Evolutionary conservation across 164 flowering plant species (phyloP).

Genomic region (Stephania japonica): DNA sequence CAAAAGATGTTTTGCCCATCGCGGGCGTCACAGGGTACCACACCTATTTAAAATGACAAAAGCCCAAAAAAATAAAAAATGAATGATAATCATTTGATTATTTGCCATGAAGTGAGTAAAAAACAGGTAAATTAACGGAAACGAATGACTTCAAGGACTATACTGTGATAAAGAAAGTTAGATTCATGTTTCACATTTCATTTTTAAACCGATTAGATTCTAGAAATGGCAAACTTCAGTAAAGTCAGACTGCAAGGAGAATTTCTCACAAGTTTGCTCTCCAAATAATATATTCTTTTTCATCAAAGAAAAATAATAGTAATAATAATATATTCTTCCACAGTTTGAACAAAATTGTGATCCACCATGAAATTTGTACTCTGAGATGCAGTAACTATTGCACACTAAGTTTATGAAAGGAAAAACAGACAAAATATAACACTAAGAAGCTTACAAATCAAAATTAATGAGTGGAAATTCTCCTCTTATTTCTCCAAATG

Average conservation of each 20-base stretch:
- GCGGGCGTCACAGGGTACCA: constrained; percentile 88
- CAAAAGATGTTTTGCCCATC: constrained; percentile 73
- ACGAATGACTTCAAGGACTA: no score
- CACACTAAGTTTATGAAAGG: neutral
- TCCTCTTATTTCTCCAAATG: neutral
- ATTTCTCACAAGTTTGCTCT: neutral
- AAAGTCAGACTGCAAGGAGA: neutral
- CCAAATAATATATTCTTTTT: neutral
- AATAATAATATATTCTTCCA: neutral
- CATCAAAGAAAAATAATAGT: no score
- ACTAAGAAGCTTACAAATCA: neutral
- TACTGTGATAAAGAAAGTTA: no score
- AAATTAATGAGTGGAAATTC: neutral
- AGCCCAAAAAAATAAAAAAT: neutral
- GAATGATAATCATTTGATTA: neutral
- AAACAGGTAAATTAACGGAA: neutral
- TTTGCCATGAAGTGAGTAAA: neutral
- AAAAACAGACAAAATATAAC: neutral
- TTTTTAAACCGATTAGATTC: neutral
- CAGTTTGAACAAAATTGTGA: neutral
- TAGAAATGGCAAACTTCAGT: neutral
- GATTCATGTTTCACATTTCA: neutral
- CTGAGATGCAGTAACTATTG: neutral
- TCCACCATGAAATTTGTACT: neutral
- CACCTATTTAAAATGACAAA: constrained; percentile 32